These are phyloP conservation scores for Globisporangium paroecandrum DNA, from an alignment of 352 stramenopile genomes.

Conservation along the genomic window DNA sequence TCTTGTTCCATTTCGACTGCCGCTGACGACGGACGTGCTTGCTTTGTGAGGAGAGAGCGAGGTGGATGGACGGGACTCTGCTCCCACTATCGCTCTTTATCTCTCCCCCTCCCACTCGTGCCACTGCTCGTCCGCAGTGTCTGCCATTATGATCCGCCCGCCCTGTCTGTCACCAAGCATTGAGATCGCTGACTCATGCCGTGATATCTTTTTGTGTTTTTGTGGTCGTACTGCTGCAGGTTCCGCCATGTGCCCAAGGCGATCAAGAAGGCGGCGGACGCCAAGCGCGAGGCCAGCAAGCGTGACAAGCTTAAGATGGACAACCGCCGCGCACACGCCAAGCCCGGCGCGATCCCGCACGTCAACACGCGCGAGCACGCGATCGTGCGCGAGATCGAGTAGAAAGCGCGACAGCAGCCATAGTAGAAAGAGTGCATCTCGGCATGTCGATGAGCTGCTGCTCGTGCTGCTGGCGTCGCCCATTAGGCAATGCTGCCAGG, in stretches of 20 bases:
- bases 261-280: conserved; percentile 95
- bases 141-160: background rate
- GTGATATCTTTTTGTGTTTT: background rate
- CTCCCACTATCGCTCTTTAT: conserved; percentile 7
- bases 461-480: background rate
- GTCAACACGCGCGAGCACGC: conserved; percentile 72
- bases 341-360: conserved; percentile 67
- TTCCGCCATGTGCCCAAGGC: conserved; percentile 96
- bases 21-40: background rate
- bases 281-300: conserved; percentile 77
- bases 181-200: background rate
- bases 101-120: background rate
- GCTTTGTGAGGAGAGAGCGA: background rate
- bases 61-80: background rate
- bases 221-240: conserved; percentile 37
- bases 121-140: background rate
- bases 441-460: background rate
- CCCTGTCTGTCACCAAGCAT: background rate
- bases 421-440: background rate
- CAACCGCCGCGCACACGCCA: conserved; percentile 80
- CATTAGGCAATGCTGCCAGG: background rate
- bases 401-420: conserved; percentile 18
- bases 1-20: conserved; percentile 2
- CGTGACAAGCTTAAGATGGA: conserved; percentile 85
- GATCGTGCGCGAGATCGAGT: conserved; percentile 80